These are phyloP conservation scores for Nakaseomyces bracarensis DNA, from an alignment of 1,139 yeast species.

Conservation along the genomic window DNA sequence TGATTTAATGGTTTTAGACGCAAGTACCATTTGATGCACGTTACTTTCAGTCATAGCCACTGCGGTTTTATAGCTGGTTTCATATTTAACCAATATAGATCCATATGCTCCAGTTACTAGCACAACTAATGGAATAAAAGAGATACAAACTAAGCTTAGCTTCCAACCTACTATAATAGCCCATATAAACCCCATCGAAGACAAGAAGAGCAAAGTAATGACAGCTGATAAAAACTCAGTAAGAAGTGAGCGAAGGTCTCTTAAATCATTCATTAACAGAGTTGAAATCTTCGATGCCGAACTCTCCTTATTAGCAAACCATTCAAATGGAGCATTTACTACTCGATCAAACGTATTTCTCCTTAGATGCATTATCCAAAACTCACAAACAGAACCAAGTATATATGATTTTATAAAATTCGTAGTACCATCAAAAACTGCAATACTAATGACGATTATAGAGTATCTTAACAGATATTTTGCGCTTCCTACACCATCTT, in stretches of 20 bases:
- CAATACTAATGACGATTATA: constrained; percentile 47
- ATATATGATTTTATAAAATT: constrained; percentile 44
- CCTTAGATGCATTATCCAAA: constrained; percentile 55
- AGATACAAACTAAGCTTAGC: constrained; percentile 67
- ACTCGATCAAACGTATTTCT: constrained; percentile 42
- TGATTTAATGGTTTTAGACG: constrained; percentile 56
- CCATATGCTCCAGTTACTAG: constrained; percentile 48
- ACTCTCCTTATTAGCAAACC: constrained; percentile 39
- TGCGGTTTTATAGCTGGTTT: constrained; percentile 49
- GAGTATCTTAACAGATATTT: constrained; percentile 56
- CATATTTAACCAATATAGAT: constrained; percentile 43
- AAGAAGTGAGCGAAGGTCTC: constrained; percentile 62
- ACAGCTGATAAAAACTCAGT: constrained; percentile 52
- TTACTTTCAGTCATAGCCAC: constrained; percentile 48
- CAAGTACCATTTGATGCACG: constrained; percentile 49
- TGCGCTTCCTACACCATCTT: constrained; percentile 32
- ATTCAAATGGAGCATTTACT: constrained; percentile 45
- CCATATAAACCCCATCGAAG: constrained; percentile 64
- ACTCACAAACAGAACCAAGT: constrained; percentile 56
- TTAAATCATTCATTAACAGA: constrained; percentile 66
- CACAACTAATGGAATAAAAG: constrained; percentile 59
- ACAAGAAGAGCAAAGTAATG: constrained; percentile 45
- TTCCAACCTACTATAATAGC: constrained; percentile 80
- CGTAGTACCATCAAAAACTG: constrained; percentile 52
- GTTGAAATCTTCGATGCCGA: constrained; percentile 56